Conservation (phyloP, 2,329 filamentous ascomycete genomes). For the Neophaeococcomyces mojaviensis region DNA sequence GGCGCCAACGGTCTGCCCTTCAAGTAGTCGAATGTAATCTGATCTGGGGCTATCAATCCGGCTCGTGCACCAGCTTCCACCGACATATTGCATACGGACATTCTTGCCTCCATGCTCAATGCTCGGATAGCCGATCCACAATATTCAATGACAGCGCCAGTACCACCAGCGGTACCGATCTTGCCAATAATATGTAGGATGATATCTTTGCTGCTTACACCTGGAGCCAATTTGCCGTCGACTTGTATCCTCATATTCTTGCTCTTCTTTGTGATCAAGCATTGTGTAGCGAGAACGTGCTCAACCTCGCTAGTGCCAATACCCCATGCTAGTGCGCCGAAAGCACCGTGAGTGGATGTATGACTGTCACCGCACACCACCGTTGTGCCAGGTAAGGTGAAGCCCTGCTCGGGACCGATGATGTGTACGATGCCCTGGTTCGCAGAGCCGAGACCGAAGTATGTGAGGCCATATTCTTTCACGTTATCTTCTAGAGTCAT, state of each 20-base stretch:
- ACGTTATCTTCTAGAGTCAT: slow-evolving; percentile 96
- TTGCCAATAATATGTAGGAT: slow-evolving; percentile 86
- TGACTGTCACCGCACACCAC: slow-evolving; percentile 97
- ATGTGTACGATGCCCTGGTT: slow-evolving; percentile 97
- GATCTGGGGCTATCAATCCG: slow-evolving; percentile 93
- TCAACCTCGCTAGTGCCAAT: slow-evolving; percentile 98
- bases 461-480: slow-evolving; percentile 90
- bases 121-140: slow-evolving; percentile 85
- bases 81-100: slow-evolving; percentile 99
- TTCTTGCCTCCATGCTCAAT: slow-evolving; percentile 91
- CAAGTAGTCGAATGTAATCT: slow-evolving; percentile 90
- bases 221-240: slow-evolving; percentile 79
- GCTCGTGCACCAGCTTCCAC: slow-evolving; percentile 93
- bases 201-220: slow-evolving; percentile 93
- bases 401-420: slow-evolving; percentile 96
- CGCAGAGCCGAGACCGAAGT: slow-evolving; percentile 94
- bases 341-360: slow-evolving; percentile 95
- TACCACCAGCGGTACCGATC: slow-evolving; percentile 93
- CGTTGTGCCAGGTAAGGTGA: slow-evolving; percentile 93
- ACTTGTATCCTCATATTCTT: slow-evolving; percentile 99
- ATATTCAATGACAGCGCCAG: slow-evolving; percentile 91
- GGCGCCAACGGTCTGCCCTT: slow-evolving; percentile 85
- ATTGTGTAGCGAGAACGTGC: slow-evolving; percentile 95
- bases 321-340: slow-evolving; percentile 88
- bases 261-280: slow-evolving; percentile 84